phyloP scores from a whole-genome alignment of 1,284 basidiomycete genomes.

The Pyrrhoderma lamaoense region DNA sequence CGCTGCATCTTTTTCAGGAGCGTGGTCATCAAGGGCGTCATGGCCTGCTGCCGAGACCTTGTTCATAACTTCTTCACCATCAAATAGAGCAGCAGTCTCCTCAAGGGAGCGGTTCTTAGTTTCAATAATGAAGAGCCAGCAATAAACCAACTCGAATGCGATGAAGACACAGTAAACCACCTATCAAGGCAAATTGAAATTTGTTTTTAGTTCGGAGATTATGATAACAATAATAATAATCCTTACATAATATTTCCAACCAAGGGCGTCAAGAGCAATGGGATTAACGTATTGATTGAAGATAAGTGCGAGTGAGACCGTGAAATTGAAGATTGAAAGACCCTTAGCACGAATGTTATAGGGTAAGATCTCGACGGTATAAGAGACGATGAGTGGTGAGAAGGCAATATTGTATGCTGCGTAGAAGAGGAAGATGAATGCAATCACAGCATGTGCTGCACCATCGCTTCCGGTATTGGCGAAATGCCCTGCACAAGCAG shows the following conservation, averaged over 20 bases:
- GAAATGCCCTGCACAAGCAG: constrained; percentile 35
- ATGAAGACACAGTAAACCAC: constrained; percentile 39
- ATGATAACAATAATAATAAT: not conserved
- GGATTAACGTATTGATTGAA: constrained; percentile 54
- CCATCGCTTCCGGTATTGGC: constrained; percentile 27
- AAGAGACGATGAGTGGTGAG: constrained; percentile 48
- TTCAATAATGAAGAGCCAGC: constrained; percentile 37
- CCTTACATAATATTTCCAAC: constrained; percentile 35
- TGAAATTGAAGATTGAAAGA: constrained; percentile 48
- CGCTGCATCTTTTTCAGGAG: not conserved
- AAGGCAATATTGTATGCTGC: constrained; percentile 44
- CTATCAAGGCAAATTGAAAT: too few relatives aligned
- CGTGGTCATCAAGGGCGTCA: constrained; percentile 12
- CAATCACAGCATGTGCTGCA: constrained; percentile 39
- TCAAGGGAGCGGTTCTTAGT: constrained; percentile 36
- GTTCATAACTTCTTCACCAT: constrained; percentile 30
- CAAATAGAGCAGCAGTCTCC: constrained; percentile 32
- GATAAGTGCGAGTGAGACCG: constrained; percentile 42
- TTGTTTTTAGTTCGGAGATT: not conserved
- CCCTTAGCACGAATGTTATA: constrained; percentile 55
- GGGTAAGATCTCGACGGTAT: constrained; percentile 54
- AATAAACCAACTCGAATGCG: constrained; percentile 32
- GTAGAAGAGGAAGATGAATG: constrained; percentile 41
- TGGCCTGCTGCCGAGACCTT: constrained; percentile 20
- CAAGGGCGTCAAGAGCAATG: constrained; percentile 29